Evolutionary conservation across 192 early-diverging fungal genomes (phyloP).

Genomic region (Coemansia sp.): DNA sequence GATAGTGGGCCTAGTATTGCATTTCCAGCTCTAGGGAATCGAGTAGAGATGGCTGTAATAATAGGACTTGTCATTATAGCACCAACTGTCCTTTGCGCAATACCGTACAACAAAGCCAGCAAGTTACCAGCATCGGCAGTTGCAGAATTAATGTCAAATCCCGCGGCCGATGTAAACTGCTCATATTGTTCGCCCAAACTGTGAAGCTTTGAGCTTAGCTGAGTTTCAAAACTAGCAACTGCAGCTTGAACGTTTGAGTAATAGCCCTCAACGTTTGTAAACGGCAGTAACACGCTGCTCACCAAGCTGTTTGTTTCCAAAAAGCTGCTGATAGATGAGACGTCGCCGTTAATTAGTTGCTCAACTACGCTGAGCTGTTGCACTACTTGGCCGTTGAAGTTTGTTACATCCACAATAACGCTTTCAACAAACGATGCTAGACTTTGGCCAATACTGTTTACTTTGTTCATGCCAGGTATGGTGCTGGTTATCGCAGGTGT

Average conservation of each 20-base stretch:
- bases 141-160: constrained; percentile 11
- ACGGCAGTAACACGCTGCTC: constrained; percentile 18
- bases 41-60: constrained; percentile 25
- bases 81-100: constrained; percentile 25
- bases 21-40: constrained; percentile 24
- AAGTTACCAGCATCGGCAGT: constrained; percentile 8
- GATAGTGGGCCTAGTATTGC: constrained; percentile 18
- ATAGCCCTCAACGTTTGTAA: constrained; percentile 35
- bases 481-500: too few species aligned
- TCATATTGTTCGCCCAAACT: constrained; percentile 9
- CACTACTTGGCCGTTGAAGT: constrained; percentile 11
- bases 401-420: constrained; percentile 2
- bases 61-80: constrained; percentile 30
- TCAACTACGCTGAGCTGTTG: constrained; percentile 2
- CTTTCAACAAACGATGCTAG: constrained; percentile 3
- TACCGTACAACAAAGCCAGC: constrained; percentile 25
- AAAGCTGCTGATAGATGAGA: constrained; percentile 5
- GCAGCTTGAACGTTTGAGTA: constrained; percentile 11
- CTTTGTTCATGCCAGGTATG: background rate
- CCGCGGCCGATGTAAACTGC: constrained; percentile 13
- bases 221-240: constrained; percentile 13
- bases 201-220: constrained; percentile 15
- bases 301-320: constrained; percentile 23
- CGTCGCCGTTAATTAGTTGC: constrained; percentile 3
- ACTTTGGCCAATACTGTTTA: constrained; percentile 8